Conservation (phyloP, 768 basidiomycete genomes). For the Inosperma sp. region DNA sequence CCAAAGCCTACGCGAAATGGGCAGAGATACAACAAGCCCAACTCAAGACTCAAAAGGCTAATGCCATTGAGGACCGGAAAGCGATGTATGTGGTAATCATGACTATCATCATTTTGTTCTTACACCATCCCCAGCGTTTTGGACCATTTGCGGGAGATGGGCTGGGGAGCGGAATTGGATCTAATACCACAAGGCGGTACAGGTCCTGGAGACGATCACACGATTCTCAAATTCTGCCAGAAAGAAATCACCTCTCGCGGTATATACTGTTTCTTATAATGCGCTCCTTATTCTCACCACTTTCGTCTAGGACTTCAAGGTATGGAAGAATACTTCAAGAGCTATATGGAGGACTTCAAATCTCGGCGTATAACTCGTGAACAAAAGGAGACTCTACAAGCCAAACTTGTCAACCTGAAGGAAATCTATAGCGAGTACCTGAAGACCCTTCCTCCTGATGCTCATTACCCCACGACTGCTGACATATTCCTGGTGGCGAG, state of each 20-base stretch:
- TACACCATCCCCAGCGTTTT: neutral
- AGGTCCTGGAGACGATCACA: neutral
- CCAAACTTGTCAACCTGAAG: neutral
- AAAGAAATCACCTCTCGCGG: conserved; percentile 5
- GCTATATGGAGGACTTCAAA: conserved; percentile 8
- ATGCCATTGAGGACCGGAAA: neutral
- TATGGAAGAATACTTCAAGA: conserved; percentile 1
- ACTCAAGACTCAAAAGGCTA: neutral
- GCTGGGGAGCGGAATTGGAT: conserved; percentile 13
- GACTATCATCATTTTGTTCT: neutral
- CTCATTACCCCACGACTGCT: conserved; percentile 6
- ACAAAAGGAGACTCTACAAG: neutral
- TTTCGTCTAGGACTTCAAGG: neutral
- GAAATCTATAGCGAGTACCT: neutral
- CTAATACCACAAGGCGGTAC: neutral
- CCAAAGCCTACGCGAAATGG: neutral
- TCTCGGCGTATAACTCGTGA: conserved; percentile 5
- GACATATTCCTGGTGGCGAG: conserved; percentile 1
- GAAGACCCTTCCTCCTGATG: neutral
- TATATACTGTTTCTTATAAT: neutral
- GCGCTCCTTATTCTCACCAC: neutral
- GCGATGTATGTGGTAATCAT: neutral
- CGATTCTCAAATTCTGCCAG: conserved; percentile 2
- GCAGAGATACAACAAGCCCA: neutral
- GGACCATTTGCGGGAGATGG: conserved; percentile 7